These are phyloP conservation scores for Metschnikowia continentalis DNA, from an alignment of 805 yeast species.

Conservation along the genomic window DNA sequence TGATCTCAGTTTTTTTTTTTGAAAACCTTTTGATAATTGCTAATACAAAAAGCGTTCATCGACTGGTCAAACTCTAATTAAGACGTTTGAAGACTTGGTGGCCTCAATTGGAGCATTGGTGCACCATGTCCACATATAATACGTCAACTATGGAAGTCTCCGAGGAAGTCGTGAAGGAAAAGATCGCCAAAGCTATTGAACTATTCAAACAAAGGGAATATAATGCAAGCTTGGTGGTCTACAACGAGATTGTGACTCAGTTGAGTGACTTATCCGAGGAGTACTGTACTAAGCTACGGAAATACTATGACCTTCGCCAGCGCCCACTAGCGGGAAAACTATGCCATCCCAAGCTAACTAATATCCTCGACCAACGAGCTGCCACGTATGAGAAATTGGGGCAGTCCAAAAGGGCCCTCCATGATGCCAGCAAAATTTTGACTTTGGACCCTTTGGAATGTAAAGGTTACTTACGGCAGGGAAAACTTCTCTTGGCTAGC, in stretches of 20 bases:
- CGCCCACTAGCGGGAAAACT: conserved; percentile 27
- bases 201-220: conserved; percentile 30
- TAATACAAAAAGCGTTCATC: no score
- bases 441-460: conserved; percentile 42
- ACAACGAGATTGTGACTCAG: conserved; percentile 22
- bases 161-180: conserved; percentile 26
- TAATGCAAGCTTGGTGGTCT: conserved; percentile 24
- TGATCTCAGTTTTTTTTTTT: neutral
- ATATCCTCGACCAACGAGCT: conserved; percentile 44
- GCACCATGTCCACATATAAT: neutral
- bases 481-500: conserved; percentile 29
- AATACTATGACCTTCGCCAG: conserved; percentile 19
- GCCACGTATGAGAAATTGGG: conserved; percentile 45
- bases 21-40: no score
- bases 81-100: neutral
- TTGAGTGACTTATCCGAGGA: conserved; percentile 15
- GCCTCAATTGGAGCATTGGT: neutral
- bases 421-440: conserved; percentile 35
- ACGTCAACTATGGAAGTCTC: conserved; percentile 15
- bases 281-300: conserved; percentile 15
- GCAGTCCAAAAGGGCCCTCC: conserved; percentile 25
- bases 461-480: conserved; percentile 46
- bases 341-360: conserved; percentile 34
- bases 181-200: conserved; percentile 25
- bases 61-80: no score